These are phyloP conservation scores for Pichia californica DNA, from an alignment of 805 yeast species.

Conservation along the genomic window DNA sequence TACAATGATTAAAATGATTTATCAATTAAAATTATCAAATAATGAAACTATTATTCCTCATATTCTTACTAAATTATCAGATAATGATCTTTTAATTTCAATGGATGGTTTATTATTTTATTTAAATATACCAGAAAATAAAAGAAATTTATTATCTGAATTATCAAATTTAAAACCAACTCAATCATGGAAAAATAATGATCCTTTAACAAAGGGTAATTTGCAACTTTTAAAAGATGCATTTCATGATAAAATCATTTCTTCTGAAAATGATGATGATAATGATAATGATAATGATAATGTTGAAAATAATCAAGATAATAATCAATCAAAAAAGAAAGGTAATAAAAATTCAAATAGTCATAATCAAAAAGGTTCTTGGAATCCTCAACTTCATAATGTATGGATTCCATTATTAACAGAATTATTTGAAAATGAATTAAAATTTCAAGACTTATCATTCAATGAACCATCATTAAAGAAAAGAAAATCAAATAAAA, in stretches of 20 bases:
- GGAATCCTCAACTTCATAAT: slow-evolving; percentile 72
- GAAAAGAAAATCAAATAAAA: slow-evolving; percentile 27
- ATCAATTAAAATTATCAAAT: slow-evolving; percentile 17
- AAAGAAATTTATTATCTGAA: slow-evolving; percentile 14
- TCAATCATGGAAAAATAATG: slow-evolving; percentile 57
- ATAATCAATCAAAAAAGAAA: slow-evolving; percentile 14
- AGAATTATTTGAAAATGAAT: slow-evolving; percentile 30
- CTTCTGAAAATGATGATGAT: slow-evolving; percentile 27
- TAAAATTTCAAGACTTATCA: slow-evolving; percentile 10
- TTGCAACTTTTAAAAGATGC: slow-evolving; percentile 54
- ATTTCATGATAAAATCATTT: slow-evolving; percentile 48
- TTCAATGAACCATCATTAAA: slow-evolving; percentile 23
- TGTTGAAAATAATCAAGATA: slow-evolving; percentile 27
- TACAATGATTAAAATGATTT: slow-evolving; percentile 56
- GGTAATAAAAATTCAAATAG: not conserved
- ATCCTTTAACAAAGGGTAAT: slow-evolving; percentile 72
- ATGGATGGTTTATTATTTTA: slow-evolving; percentile 78
- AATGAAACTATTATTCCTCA: slow-evolving; percentile 14
- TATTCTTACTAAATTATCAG: slow-evolving; percentile 39
- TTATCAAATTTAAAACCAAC: slow-evolving; percentile 16
- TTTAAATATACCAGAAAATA: slow-evolving; percentile 40
- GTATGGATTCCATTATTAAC: slow-evolving; percentile 62
- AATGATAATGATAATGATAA: slow-evolving; percentile 30
- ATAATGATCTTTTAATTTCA: slow-evolving; percentile 52
- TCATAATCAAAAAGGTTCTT: slow-evolving; percentile 48